phyloP scores from a whole-genome alignment of 257 asterid genomes.

The Rauvolfia tetraphylla region DNA sequence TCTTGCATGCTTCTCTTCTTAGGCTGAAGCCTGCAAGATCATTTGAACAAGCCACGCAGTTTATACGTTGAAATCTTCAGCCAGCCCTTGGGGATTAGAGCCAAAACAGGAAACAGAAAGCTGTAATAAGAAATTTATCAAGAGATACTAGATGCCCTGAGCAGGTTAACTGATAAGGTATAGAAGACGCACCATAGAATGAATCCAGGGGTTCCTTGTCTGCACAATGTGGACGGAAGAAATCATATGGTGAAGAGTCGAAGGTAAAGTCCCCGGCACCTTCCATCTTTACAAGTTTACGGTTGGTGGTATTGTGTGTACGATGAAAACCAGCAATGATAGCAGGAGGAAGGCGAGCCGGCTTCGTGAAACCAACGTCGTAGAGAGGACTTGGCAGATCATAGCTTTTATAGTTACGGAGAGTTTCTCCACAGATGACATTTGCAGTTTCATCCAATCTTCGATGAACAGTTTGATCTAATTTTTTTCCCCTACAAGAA shows the following conservation, averaged over 20 bases:
- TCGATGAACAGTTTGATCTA: neutral
- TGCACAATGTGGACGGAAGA: neutral
- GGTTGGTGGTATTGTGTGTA: neutral
- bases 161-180: too few species aligned
- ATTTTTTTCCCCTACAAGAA: neutral
- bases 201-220: neutral
- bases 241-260: neutral
- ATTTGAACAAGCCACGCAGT: too few species aligned
- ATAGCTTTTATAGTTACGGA: neutral
- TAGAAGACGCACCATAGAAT: neutral
- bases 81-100: too few species aligned
- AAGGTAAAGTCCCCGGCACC: neutral
- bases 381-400: neutral
- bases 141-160: too few species aligned
- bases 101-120: too few species aligned
- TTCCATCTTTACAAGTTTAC: neutral
- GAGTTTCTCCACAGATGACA: neutral
- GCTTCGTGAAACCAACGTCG: neutral
- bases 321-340: neutral
- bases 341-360: neutral
- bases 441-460: neutral
- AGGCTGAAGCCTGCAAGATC: neutral
- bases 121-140: too few species aligned
- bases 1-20: neutral
- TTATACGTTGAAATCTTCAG: too few species aligned